A percentile compares a stretch with the other conserved stretches of the same genome.
Evolutionary conservation across 208 protist genomes (phyloP).

Genomic region (Trypanosoma cruzi): DNA sequence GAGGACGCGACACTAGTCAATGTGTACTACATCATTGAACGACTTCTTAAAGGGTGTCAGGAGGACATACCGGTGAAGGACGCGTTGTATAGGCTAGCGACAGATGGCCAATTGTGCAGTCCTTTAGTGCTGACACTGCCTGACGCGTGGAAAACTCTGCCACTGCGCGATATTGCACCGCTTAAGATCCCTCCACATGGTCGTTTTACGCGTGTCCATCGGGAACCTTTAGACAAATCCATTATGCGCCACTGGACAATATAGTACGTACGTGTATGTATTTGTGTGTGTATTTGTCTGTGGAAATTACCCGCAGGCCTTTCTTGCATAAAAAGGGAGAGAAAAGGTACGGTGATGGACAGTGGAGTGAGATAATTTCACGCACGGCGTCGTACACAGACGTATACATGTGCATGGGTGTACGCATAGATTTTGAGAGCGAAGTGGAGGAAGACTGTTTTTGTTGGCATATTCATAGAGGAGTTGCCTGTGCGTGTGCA

Average conservation of each 20-base stretch:
- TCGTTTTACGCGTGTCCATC: conserved; percentile 64
- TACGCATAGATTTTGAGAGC: too few species aligned
- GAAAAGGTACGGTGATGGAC: not conserved
- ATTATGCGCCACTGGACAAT: conserved; percentile 89
- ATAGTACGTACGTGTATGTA: conserved; percentile 34
- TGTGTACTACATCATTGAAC: conserved; percentile 89
- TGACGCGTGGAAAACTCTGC: conserved; percentile 68
- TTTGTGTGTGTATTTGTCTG: not conserved
- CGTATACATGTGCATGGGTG: too few species aligned
- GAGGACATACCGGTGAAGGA: conserved; percentile 47
- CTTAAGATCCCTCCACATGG: conserved; percentile 84
- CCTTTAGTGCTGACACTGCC: conserved; percentile 51
- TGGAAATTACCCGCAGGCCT: not conserved
- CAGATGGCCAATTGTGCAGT: conserved; percentile 72
- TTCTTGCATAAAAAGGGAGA: not conserved
- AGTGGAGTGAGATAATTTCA: not conserved
- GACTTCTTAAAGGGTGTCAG: conserved; percentile 48
- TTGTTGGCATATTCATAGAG: too few species aligned
- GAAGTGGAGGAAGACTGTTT: too few species aligned
- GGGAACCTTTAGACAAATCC: conserved; percentile 41
- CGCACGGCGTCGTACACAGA: not conserved
- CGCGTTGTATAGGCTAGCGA: conserved; percentile 46
- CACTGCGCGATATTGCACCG: conserved; percentile 72
- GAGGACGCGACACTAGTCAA: conserved; percentile 86
- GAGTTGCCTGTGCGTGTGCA: not conserved